phyloP scores from a whole-genome alignment of 495 filamentous ascomycete species.

The Penicillium fimorum region DNA sequence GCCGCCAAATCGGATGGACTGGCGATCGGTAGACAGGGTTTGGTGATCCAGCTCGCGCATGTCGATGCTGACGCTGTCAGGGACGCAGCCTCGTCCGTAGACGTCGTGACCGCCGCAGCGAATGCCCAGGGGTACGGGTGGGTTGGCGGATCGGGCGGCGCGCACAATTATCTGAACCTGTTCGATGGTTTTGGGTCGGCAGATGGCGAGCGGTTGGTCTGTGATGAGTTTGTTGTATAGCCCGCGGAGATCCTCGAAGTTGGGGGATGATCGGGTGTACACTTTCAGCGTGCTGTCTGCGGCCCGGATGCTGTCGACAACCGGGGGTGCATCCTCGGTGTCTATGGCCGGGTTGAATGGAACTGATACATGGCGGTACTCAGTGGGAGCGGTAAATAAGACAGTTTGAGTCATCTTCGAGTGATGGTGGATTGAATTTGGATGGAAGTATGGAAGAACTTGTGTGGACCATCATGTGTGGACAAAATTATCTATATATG shows the following conservation, averaged over 20 bases:
- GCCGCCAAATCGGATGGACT: constrained; percentile 5
- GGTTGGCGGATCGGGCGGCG: background rate
- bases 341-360: constrained; percentile 1
- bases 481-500: background rate
- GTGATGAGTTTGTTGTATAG: constrained; percentile 8
- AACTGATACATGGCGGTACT: background rate
- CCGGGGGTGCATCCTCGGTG: background rate
- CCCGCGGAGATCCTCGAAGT: constrained; percentile 2
- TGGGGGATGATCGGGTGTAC: constrained; percentile 3
- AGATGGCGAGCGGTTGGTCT: constrained; percentile 1
- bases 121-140: background rate
- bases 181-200: constrained; percentile 1
- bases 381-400: background rate
- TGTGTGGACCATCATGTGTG: too few relatives aligned
- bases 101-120: constrained; percentile 10
- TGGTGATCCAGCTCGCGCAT: constrained; percentile 9
- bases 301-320: background rate
- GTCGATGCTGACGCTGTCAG: constrained; percentile 8
- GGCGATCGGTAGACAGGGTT: constrained; percentile 3
- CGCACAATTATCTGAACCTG: constrained; percentile 7
- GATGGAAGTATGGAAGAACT: too few relatives aligned
- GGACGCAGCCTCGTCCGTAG: constrained; percentile 3
- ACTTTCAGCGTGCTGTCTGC: constrained; percentile 4
- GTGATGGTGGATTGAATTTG: too few relatives aligned
- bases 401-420: constrained; percentile 5